A percentile compares a stretch with the other conserved stretches of the same genome.
These are phyloP conservation scores for Naganishia vishniacii DNA, from an alignment of 768 basidiomycete species.

Conservation along the genomic window DNA sequence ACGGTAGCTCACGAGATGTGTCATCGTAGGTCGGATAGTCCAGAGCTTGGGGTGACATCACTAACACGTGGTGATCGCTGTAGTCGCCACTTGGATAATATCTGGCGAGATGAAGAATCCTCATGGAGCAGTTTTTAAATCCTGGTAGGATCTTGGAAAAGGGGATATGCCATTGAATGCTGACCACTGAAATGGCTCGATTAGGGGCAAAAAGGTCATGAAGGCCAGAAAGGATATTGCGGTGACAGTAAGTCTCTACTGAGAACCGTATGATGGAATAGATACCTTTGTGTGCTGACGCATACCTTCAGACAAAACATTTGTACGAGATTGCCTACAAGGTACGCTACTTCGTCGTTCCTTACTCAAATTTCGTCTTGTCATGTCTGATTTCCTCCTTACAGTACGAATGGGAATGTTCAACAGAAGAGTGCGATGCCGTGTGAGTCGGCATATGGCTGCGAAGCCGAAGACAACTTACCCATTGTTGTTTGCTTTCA, in stretches of 20 bases:
- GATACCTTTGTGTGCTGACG: background rate
- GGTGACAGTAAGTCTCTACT: constrained; percentile 59
- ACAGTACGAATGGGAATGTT: constrained; percentile 41
- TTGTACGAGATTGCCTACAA: constrained; percentile 51
- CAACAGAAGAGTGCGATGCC: constrained; percentile 39
- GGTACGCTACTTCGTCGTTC: constrained; percentile 17
- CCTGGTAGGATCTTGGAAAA: constrained; percentile 56
- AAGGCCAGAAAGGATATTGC: constrained; percentile 62
- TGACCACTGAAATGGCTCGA: constrained; percentile 18
- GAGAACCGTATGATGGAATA: too few relatives aligned
- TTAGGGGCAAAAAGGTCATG: constrained; percentile 70
- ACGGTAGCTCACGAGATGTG: constrained; percentile 90
- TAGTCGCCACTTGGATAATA: constrained; percentile 75
- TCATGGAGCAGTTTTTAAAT: constrained; percentile 68
- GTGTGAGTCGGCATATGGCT: constrained; percentile 37
- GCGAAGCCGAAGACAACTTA: background rate
- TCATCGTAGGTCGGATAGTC: constrained; percentile 51
- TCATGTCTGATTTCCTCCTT: background rate
- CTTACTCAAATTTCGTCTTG: background rate
- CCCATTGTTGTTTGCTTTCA: background rate
- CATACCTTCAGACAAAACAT: constrained; percentile 47
- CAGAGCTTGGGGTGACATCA: background rate
- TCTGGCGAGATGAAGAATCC: constrained; percentile 63
- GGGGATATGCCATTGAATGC: constrained; percentile 18
- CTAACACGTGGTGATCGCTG: background rate